These are phyloP conservation scores for Penicillium mononematosum DNA, from an alignment of 495 filamentous ascomycete species.

Conservation along the genomic window DNA sequence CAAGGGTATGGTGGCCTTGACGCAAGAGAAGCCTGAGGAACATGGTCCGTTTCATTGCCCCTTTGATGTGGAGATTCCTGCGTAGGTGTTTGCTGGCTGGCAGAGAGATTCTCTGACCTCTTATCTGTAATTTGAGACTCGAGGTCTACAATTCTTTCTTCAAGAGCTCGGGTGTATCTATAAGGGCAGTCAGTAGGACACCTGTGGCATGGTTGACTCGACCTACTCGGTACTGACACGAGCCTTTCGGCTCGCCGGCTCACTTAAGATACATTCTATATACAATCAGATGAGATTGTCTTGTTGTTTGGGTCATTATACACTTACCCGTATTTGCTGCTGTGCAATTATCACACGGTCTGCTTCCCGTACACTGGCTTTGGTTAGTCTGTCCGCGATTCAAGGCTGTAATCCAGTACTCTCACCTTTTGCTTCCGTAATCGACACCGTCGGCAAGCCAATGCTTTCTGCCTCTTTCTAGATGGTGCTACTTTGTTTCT, in stretches of 20 bases:
- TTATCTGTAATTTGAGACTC: slow-evolving; percentile 11
- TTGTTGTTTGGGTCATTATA: not conserved
- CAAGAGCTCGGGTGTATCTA: slow-evolving; percentile 18
- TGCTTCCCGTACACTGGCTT: slow-evolving; percentile 13
- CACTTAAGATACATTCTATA: slow-evolving; percentile 18
- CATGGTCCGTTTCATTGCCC: not conserved
- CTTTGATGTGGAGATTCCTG: not conserved
- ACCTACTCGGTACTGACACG: slow-evolving; percentile 12
- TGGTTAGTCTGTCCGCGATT: not conserved
- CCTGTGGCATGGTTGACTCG: not conserved
- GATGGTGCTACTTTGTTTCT: not conserved
- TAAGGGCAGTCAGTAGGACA: not conserved
- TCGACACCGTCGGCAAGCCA: slow-evolving; percentile 20
- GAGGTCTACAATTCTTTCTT: slow-evolving; percentile 11
- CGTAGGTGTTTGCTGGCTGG: not conserved
- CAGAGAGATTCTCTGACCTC: not conserved
- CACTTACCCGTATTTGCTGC: slow-evolving; percentile 12
- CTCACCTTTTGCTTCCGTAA: slow-evolving; percentile 21
- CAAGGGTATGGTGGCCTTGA: not conserved
- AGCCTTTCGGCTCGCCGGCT: slow-evolving; percentile 10
- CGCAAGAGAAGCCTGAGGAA: not conserved
- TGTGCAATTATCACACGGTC: slow-evolving; percentile 19
- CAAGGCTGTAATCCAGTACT: not conserved
- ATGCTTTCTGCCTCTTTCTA: slow-evolving; percentile 13
- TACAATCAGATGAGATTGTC: not conserved